phyloP scores from a whole-genome alignment of 2,329 filamentous ascomycete genomes.

The Aspergillus ibericus region DNA sequence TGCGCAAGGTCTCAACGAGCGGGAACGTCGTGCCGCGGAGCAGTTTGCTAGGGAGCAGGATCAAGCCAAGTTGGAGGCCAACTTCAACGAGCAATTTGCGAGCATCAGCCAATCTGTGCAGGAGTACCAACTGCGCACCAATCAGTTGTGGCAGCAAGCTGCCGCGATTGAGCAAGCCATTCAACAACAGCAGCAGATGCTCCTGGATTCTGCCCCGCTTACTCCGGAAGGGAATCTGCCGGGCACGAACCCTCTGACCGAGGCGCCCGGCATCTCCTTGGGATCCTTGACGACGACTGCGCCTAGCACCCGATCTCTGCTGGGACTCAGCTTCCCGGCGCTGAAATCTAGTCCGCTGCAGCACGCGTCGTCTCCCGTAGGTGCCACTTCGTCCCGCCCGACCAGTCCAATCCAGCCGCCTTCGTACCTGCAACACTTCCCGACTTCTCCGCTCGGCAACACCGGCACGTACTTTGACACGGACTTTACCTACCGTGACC shows the following conservation, averaged over 20 bases:
- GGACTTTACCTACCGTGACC: constrained; percentile 36
- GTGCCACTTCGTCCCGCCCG: constrained; percentile 33
- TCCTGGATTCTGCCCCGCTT: constrained; percentile 44
- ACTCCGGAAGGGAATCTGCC: constrained; percentile 64
- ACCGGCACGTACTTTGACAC: constrained; percentile 33
- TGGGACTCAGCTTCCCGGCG: constrained; percentile 38
- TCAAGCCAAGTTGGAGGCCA: constrained; percentile 44
- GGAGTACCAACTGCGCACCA: constrained; percentile 45
- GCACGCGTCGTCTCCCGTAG: constrained; percentile 34
- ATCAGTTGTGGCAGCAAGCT: constrained; percentile 47
- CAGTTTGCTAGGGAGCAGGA: constrained; percentile 49
- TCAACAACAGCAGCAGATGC: constrained; percentile 47
- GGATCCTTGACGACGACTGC: constrained; percentile 29
- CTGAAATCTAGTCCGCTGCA: constrained; percentile 39
- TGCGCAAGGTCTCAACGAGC: constrained; percentile 56
- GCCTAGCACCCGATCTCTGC: constrained; percentile 32
- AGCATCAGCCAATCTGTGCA: constrained; percentile 45
- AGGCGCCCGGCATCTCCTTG: constrained; percentile 23
- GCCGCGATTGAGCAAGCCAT: constrained; percentile 45
- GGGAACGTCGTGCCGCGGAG: constrained; percentile 51
- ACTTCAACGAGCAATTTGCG: constrained; percentile 44
- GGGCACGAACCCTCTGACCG: constrained; percentile 48
- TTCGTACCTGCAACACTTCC: constrained; percentile 32
- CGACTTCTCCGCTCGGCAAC: constrained; percentile 36
- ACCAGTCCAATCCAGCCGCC: constrained; percentile 36